phyloP scores from a whole-genome alignment of 768 basidiomycete species.

The Leccinum boreale region DNA sequence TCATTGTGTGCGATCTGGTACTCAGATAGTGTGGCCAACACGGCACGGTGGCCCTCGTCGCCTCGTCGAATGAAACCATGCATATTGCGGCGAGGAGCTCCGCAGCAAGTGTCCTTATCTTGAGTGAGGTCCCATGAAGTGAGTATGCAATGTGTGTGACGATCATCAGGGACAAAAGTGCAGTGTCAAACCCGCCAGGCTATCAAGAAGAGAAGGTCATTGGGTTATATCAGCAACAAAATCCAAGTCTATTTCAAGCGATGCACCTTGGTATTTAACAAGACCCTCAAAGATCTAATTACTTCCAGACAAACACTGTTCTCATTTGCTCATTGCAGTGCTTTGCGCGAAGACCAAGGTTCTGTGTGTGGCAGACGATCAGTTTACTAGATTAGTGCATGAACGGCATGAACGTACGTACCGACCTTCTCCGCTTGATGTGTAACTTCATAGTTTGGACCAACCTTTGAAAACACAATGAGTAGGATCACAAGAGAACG shows the following conservation, averaged over 20 bases:
- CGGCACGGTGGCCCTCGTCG: conserved; percentile 66
- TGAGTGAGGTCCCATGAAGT: conserved; percentile 62
- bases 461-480: too few species aligned
- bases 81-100: conserved; percentile 86
- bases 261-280: conserved; percentile 83
- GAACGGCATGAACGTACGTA: too few species aligned
- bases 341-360: too few species aligned
- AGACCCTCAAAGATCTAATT: conserved; percentile 74
- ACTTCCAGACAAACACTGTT: conserved; percentile 66
- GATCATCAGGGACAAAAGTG: conserved; percentile 58
- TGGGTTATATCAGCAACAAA: not conserved
- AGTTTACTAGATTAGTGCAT: too few species aligned
- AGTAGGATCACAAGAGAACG: too few species aligned
- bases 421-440: too few species aligned
- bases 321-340: too few species aligned
- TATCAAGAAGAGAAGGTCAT: conserved; percentile 29
- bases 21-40: conserved; percentile 78
- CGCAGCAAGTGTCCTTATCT: conserved; percentile 63
- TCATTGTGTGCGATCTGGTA: conserved; percentile 70
- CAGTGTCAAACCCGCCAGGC: conserved; percentile 71
- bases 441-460: too few species aligned
- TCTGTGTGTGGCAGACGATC: too few species aligned
- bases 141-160: conserved; percentile 73
- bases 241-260: not conserved
- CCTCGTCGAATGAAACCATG: conserved; percentile 64